Evolutionary conservation across 2,329 filamentous ascomycete species (phyloP), one percentile per base, ranked within the genome.

Genomic region (Stemphylium vesicarium): DNA sequence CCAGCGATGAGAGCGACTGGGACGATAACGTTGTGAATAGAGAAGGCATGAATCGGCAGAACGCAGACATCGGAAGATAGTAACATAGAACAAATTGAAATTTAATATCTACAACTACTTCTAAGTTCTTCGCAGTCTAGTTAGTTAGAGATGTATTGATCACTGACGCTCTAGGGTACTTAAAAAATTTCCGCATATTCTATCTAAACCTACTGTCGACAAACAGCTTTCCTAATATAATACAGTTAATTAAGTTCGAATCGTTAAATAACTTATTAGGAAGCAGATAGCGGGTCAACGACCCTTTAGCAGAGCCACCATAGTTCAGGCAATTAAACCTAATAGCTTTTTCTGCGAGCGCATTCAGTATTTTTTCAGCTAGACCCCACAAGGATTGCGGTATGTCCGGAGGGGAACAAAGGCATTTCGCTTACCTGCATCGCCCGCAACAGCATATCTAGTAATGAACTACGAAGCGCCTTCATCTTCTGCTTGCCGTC

Each of bases 341-440:
- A 46, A 63, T 40, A 37, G 60, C 60, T 50, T 60, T 63, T 50
- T 58, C 10, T 9, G 56, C 43, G 13, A 63, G 48, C 20, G 53
- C 43, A 50, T 51, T 22, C 35, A 7, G 50, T 46, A 11, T 62
- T 55, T 47, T 62, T 4, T 62, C 32, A 36, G 46, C 35, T 47
- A 22, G 44, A 35, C 46, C 38, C 53, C 16, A 62, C 10, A 24
- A 24, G 22, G 22, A 24, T 24, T 24, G 42, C 11, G 24, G 54
- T 29, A 35, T 26, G 16, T 53, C 29, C 4, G 24, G 24, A 48
- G 26, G n/a, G 31, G n/a, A 35, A 55, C 16, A 10, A 84, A 85
- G 77, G 90, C 96, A 68, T 85, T 85, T 57, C 90, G 88, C 62
- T 86, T 84, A 15, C 77, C 77, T 51, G 82, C 87, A 75, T 88